Conservation (phyloP, 805 yeast species). For the Teunomyces barrocoloradensis region DNA sequence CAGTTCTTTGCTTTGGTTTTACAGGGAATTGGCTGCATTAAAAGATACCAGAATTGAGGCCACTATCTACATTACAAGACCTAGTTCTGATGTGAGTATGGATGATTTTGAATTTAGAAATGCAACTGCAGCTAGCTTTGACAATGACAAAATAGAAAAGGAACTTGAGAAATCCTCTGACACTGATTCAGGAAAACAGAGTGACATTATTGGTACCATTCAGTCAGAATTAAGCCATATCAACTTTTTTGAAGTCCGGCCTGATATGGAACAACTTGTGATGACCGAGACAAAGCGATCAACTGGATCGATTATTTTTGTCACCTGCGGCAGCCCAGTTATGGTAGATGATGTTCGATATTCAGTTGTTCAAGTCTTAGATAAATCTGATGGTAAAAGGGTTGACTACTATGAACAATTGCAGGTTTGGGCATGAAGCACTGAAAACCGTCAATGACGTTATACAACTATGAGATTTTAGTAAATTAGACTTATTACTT, state of each 20-base stretch:
- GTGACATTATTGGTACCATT: neutral
- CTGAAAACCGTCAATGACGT: too few relatives aligned
- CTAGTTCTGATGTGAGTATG: slow-evolving; percentile 6
- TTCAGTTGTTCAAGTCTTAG: slow-evolving; percentile 42
- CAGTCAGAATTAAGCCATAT: slow-evolving; percentile 18
- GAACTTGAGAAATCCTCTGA: slow-evolving; percentile 18
- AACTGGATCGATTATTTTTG: slow-evolving; percentile 16
- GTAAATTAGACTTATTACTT: too few relatives aligned
- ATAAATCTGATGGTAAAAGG: slow-evolving; percentile 35
- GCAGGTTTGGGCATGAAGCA: slow-evolving; percentile 54
- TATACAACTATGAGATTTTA: too few relatives aligned
- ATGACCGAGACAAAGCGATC: slow-evolving; percentile 5
- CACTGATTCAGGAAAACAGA: neutral
- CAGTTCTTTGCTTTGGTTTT: slow-evolving; percentile 23
- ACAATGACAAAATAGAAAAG: slow-evolving; percentile 1
- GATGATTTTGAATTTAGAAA: neutral
- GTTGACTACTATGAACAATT: slow-evolving; percentile 73
- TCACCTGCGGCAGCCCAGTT: slow-evolving; percentile 29
- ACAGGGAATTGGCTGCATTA: slow-evolving; percentile 19
- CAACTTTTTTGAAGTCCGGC: slow-evolving; percentile 35
- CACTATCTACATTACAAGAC: slow-evolving; percentile 39
- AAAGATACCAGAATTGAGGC: slow-evolving; percentile 22
- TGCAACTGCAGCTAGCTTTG: slow-evolving; percentile 5
- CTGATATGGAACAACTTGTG: slow-evolving; percentile 8
- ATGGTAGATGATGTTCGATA: slow-evolving; percentile 31